Base-by-base conservation (phyloP, 75 land plant species). In the Picea sitchensis region DNA sequence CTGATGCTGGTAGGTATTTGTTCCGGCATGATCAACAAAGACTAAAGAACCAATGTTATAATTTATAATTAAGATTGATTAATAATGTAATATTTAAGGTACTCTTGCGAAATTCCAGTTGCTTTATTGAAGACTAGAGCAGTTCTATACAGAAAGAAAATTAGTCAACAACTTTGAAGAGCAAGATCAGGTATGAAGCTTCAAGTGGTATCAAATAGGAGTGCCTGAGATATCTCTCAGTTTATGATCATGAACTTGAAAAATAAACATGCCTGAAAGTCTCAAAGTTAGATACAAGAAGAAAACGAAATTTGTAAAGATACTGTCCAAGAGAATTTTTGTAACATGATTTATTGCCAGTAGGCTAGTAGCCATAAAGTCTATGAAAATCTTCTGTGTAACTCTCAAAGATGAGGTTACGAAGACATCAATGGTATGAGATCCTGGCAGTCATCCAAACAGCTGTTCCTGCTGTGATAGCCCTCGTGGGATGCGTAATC, bases 1-100 rank as follows among this genome's bases (percentile, higher is more conserved):
- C 80, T 97, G 41, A 97, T 97, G 99, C 90, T 97, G 94, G 99
- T 96, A 84, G 73, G 83, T 32, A 23, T 76, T 21, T 7, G 58
- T 51, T 65, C 30, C 54, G 59, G n/a, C 26, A 11, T 23, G 31
- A 64, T 71, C 51, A 71, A 20, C 23, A 47, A 41, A 44, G 68
- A 67, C 5, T n/a, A 47, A 41, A 44, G 44, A 67, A 17, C 17
- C 6, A 3, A 38, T 69, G n/a, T 8, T 38, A 69, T 44, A 7
- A 11, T 41, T 71, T 71, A 21, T 11, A 44, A 67, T 14, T 67
- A 32, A 18, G 41, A 34, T 67, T 67, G 71, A 26, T 20, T 15
- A 34, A 67, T 67, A 67, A 67, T 67, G 20, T 32, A 34, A 67
- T 67, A 15, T 34, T 67, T 67, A 17, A 67, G 15, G 41, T 20